These are phyloP conservation scores for Pleomassaria siparia DNA, from an alignment of 2,329 filamentous ascomycete genomes.

Conservation along the genomic window DNA sequence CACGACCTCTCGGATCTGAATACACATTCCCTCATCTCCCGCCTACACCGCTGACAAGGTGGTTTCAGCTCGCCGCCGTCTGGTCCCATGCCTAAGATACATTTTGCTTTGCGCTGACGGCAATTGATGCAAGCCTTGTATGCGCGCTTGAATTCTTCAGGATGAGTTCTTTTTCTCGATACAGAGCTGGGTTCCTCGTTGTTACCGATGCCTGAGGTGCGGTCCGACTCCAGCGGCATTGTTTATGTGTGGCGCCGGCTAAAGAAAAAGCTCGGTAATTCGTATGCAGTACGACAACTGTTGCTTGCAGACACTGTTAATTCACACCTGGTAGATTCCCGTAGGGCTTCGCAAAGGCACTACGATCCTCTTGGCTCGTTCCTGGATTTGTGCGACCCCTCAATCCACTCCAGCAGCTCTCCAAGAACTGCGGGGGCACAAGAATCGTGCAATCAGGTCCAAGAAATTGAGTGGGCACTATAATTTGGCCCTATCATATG, in stretches of 20 bases:
- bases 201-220: neutral
- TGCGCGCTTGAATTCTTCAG: constrained; percentile 53
- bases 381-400: too few relatives aligned
- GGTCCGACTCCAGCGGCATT: neutral
- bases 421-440: too few relatives aligned
- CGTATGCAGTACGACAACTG: too few relatives aligned
- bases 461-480: neutral
- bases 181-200: constrained; percentile 3
- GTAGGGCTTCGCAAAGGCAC: too few relatives aligned
- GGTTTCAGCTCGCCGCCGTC: constrained; percentile 45
- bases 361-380: too few relatives aligned
- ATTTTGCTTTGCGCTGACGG: constrained; percentile 56
- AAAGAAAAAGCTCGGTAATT: too few relatives aligned
- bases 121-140: constrained; percentile 59
- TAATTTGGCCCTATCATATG: neutral
- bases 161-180: constrained; percentile 35
- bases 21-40: constrained; percentile 54
- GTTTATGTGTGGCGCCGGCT: neutral
- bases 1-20: constrained; percentile 46
- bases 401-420: too few relatives aligned
- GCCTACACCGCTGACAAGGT: constrained; percentile 52
- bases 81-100: constrained; percentile 49
- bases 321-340: too few relatives aligned
- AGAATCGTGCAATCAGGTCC: too few relatives aligned
- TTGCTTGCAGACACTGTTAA: too few relatives aligned